Base-by-base conservation (phyloP, 768 basidiomycete species). In the Tubosaeta sp. region DNA sequence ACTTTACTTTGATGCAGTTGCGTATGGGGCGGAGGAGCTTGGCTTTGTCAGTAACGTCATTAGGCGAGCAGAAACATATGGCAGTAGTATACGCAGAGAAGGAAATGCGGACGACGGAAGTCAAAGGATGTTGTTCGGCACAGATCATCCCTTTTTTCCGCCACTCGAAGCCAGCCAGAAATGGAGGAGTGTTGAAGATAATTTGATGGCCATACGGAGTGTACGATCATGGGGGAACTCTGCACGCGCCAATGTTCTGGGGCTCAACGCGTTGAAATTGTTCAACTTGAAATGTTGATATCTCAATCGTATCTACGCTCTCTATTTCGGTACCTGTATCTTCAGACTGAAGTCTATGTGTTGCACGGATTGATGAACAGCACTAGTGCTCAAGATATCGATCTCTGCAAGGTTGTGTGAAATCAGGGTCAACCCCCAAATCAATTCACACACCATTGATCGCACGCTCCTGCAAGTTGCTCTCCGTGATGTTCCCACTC, bases 271-370 rank as follows among this genome's bases (percentile, higher is more conserved):
- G 6, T 59, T 91, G 27, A 71, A 73, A 54, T 67, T 95, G 54
- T 92, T 94, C 65, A 74, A 78, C 57, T 61, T 88, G 51, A 50
- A 59, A 19, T 51, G 41, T 37, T 65, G 57, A 66, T 51, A 17
- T 59, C 65, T 32, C 11, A 27, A 29, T 48, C 26, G 43, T 37
- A 37, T 43, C 7, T 55, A 48, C 52, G 39, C 25, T 44, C 39
- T 50, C 64, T 63, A 65, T 58, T 76, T 76, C 10, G 81, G 79
- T 59, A 78, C 79, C 71, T 95, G 93, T 55, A 98, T 86, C 80
- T 98, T 98, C 62, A 99, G 77, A 63, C 93, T 97, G 69, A 95
- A 99, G 68, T 98, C 97, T 56, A 98, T 85, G 64, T 97, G 94
- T 59, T 83, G 91, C 25, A 91, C 91, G 2, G 89, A 91, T 69